phyloP scores from a whole-genome alignment of 441 rosid species.

The Jatropha multifida region DNA sequence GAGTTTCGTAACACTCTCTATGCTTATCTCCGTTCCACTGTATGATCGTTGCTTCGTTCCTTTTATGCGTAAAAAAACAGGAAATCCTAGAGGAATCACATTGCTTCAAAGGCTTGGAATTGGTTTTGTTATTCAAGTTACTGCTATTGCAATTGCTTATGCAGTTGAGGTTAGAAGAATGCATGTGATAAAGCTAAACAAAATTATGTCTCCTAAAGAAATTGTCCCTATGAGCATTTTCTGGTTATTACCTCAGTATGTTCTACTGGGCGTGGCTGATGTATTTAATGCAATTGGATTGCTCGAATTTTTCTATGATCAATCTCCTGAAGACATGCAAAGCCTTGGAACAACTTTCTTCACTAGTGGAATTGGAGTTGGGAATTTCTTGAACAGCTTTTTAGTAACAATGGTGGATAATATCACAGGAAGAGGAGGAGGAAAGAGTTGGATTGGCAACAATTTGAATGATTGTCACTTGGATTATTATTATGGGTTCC shows the following conservation, averaged over 20 bases:
- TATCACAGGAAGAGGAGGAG: conserved; percentile 44
- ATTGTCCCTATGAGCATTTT: conserved; percentile 78
- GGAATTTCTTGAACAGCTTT: conserved; percentile 79
- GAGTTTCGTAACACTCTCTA: conserved; percentile 74
- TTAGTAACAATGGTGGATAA: conserved; percentile 69
- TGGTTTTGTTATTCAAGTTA: conserved; percentile 64
- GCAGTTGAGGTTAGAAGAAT: conserved; percentile 63
- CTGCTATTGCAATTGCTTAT: conserved; percentile 64
- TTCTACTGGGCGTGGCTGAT: conserved; percentile 69
- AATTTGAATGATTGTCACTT: conserved; percentile 73
- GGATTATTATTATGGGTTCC: conserved; percentile 84
- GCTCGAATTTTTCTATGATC: conserved; percentile 88
- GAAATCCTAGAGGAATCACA: conserved; percentile 81
- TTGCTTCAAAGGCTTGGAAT: conserved; percentile 78
- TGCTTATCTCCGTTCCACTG: conserved; percentile 78
- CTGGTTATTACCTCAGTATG: conserved; percentile 80
- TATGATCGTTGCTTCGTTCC: conserved; percentile 79
- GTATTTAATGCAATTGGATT: conserved; percentile 75
- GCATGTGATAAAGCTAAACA: conserved; percentile 44
- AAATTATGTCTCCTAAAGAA: conserved; percentile 41
- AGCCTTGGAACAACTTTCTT: conserved; percentile 91
- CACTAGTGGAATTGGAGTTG: conserved; percentile 82
- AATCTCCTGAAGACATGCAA: conserved; percentile 84
- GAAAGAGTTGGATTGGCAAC: conserved; percentile 77
- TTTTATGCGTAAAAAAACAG: conserved; percentile 56